Percentiles rank a stretch among this genome's conserved stretches.
Evolutionary conservation across 2,329 filamentous ascomycete species (phyloP).

Genomic region (Aspergillus candidus): DNA sequence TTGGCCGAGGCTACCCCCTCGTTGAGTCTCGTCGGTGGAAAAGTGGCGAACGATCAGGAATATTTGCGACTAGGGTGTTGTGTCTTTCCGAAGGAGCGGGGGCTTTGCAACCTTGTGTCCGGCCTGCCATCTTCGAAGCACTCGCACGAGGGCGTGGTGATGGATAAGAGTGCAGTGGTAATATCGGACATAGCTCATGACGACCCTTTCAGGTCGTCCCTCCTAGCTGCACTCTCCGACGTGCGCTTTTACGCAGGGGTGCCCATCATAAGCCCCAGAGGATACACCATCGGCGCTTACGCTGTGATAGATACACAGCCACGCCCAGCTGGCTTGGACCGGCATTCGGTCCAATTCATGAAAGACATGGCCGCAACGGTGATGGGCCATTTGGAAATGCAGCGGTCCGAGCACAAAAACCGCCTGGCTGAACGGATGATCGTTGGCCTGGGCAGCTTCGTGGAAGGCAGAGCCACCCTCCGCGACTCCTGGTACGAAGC

Average conservation of each 20-base stretch:
- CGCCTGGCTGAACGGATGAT: conserved; percentile 53
- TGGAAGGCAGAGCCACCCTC: conserved; percentile 39
- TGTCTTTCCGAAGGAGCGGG: conserved; percentile 22
- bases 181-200: conserved; percentile 32
- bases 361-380: conserved; percentile 51
- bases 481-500: conserved; percentile 19
- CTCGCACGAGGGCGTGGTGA: not conserved
- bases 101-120: conserved; percentile 24
- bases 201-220: conserved; percentile 20
- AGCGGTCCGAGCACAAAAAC: conserved; percentile 46
- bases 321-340: conserved; percentile 21
- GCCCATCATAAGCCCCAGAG: conserved; percentile 51
- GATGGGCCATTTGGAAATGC: conserved; percentile 54
- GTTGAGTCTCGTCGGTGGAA: conserved; percentile 30
- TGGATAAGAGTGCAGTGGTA: conserved; percentile 11
- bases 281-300: conserved; percentile 54
- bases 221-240: conserved; percentile 22
- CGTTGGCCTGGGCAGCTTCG: conserved; percentile 47
- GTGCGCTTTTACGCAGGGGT: conserved; percentile 50
- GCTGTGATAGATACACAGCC: conserved; percentile 51
- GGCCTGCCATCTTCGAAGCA: not conserved
- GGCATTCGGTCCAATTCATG: conserved; percentile 48
- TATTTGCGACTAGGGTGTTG: conserved; percentile 25
- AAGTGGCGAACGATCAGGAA: conserved; percentile 16
- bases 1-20: conserved; percentile 47